Percentiles rank a stretch among this genome's conserved stretches.
Conservation (phyloP, 768 basidiomycete genomes). For the Sporobolomyces phaffii region DNA sequence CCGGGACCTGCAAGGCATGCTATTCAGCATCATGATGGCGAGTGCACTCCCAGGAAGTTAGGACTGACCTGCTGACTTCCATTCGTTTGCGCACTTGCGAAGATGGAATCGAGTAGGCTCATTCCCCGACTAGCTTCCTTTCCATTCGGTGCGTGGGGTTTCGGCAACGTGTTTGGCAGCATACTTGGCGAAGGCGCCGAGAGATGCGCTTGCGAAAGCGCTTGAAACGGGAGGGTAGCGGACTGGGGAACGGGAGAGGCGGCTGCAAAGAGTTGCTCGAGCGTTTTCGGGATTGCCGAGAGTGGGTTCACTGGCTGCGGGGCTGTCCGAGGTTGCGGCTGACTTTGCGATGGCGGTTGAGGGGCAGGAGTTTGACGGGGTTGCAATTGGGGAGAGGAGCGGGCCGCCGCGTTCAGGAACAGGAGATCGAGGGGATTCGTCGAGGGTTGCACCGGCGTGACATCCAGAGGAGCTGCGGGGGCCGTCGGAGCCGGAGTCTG, state of each 20-base stretch:
- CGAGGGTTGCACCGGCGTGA: too few species aligned
- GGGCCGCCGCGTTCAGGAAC: constrained; percentile 2
- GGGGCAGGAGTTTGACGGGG: background rate
- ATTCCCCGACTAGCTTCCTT: background rate
- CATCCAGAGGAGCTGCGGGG: background rate
- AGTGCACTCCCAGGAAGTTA: too few species aligned
- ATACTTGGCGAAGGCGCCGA: background rate
- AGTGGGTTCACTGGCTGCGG: background rate
- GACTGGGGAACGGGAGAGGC: constrained; percentile 18
- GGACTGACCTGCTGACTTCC: background rate
- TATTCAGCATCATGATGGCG: too few species aligned
- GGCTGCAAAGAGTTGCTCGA: constrained; percentile 24
- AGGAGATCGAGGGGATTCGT: constrained; percentile 25
- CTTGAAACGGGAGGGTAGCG: background rate
- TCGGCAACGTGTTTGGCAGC: background rate
- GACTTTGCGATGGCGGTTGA: background rate
- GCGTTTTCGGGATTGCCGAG: background rate
- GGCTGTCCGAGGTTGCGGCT: background rate
- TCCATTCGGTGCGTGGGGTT: background rate
- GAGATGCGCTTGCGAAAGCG: background rate
- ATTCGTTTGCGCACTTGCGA: constrained; percentile 4
- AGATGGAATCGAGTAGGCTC: constrained; percentile 29
- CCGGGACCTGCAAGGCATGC: too few species aligned
- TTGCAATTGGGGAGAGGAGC: constrained; percentile 1
- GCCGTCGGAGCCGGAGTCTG: background rate